These are phyloP conservation scores for Thalassiosira livingstoniorum DNA, from an alignment of 352 stramenopile genomes.

Conservation along the genomic window DNA sequence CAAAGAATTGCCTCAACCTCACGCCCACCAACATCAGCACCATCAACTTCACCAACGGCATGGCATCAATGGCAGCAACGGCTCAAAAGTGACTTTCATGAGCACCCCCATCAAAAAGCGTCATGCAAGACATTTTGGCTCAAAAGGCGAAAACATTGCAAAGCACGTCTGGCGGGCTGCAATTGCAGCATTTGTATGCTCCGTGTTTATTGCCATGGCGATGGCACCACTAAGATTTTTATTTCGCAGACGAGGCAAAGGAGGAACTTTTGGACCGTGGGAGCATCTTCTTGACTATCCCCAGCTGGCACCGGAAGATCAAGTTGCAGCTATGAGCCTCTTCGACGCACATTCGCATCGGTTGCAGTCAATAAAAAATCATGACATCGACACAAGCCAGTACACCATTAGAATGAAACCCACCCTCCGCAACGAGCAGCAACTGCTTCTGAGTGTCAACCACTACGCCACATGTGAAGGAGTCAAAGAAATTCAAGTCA, in stretches of 20 bases:
- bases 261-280: too few relatives aligned
- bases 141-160: constrained; percentile 17
- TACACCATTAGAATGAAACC: constrained; percentile 86
- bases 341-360: constrained; percentile 37
- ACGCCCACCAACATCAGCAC: constrained; percentile 18
- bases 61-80: too few relatives aligned
- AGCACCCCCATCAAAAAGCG: too few relatives aligned
- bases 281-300: too few relatives aligned
- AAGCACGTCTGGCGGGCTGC: constrained; percentile 43
- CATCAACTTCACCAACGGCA: background rate
- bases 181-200: constrained; percentile 29
- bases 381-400: constrained; percentile 59
- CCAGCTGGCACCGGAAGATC: too few relatives aligned
- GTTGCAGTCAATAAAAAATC: constrained; percentile 11
- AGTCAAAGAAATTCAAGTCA: constrained; percentile 77
- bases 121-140: background rate
- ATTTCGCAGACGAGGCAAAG: too few relatives aligned
- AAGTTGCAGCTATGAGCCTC: constrained; percentile 46
- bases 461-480: constrained; percentile 75
- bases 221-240: too few relatives aligned
- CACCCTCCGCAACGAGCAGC: constrained; percentile 77
- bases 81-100: too few relatives aligned
- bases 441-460: constrained; percentile 68
- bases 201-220: constrained; percentile 44
- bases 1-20: constrained; percentile 23